Conservation (phyloP, 2,329 filamentous ascomycete species). For the Ophiostoma ips region DNA sequence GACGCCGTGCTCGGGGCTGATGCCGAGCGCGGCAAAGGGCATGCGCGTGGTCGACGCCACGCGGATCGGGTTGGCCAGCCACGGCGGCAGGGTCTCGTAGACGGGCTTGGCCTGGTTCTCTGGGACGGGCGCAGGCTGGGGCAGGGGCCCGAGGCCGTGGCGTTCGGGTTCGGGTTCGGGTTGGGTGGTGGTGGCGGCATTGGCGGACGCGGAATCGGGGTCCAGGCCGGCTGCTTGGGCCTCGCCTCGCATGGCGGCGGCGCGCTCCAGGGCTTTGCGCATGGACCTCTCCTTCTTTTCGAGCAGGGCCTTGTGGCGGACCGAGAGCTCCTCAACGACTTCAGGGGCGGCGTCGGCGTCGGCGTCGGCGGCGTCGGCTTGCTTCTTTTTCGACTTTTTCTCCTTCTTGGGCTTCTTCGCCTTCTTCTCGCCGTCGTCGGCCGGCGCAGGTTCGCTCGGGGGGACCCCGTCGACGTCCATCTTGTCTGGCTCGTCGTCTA, state of each 20-base stretch:
- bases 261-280: not conserved
- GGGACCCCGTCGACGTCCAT: conserved; percentile 4
- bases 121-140: conserved; percentile 55
- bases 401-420: conserved; percentile 12
- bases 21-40: conserved; percentile 34
- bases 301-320: conserved; percentile 36
- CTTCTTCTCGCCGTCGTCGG: not conserved
- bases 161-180: conserved; percentile 25
- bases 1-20: conserved; percentile 40
- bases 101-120: conserved; percentile 44
- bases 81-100: conserved; percentile 68
- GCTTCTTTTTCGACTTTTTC: conserved; percentile 19
- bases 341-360: too few relatives aligned
- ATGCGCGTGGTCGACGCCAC: conserved; percentile 46
- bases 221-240: not conserved
- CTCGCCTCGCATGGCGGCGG: conserved; percentile 3
- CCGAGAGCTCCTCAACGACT: conserved; percentile 16
- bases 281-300: conserved; percentile 43
- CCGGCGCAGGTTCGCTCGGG: conserved; percentile 15
- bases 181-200: conserved; percentile 58
- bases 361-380: conserved; percentile 16
- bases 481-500: conserved; percentile 15
- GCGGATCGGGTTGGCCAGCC: conserved; percentile 64
- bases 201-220: not conserved
- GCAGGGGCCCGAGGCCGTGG: conserved; percentile 44